Evolutionary conservation across 805 yeast genomes (phyloP).

Genomic region (Wickerhamomyces bovis): DNA sequence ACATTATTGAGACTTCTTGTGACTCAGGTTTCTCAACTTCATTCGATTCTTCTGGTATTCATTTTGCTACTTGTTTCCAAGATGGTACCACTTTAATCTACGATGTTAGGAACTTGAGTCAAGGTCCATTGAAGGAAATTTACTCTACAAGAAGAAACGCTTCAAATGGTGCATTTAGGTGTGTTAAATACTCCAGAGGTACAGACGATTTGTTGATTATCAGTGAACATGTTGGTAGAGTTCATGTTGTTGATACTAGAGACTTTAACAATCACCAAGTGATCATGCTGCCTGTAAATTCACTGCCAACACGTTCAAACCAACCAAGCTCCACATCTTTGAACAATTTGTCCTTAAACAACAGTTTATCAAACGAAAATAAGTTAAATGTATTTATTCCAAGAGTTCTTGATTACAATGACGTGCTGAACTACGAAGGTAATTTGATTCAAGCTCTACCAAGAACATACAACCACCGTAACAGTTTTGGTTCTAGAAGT

Average conservation of each 20-base stretch:
- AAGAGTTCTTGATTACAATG: slow-evolving; percentile 20
- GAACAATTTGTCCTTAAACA: not conserved
- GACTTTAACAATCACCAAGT: slow-evolving; percentile 72
- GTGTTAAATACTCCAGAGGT: slow-evolving; percentile 54
- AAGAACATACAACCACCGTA: slow-evolving; percentile 4
- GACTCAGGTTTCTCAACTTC: slow-evolving; percentile 83
- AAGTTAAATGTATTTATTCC: slow-evolving; percentile 11
- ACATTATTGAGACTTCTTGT: slow-evolving; percentile 47
- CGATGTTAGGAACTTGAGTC: slow-evolving; percentile 58
- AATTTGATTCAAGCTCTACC: not conserved
- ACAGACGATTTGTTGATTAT: slow-evolving; percentile 71
- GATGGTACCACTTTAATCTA: slow-evolving; percentile 75
- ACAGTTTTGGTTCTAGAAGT: slow-evolving; percentile 16
- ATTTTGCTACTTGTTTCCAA: slow-evolving; percentile 78
- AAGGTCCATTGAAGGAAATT: slow-evolving; percentile 46
- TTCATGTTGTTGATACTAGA: slow-evolving; percentile 78
- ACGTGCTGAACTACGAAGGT: slow-evolving; percentile 19
- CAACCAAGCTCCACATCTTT: slow-evolving; percentile 6
- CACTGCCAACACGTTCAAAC: slow-evolving; percentile 1
- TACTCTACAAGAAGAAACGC: slow-evolving; percentile 53
- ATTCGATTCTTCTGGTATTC: slow-evolving; percentile 67
- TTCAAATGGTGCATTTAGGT: slow-evolving; percentile 61
- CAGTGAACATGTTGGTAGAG: slow-evolving; percentile 81
- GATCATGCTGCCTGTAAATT: slow-evolving; percentile 49
- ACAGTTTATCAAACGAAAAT: not conserved